Conservation (phyloP, 2,329 filamentous ascomycete genomes). For the Bipolaris sorokiniana region DNA sequence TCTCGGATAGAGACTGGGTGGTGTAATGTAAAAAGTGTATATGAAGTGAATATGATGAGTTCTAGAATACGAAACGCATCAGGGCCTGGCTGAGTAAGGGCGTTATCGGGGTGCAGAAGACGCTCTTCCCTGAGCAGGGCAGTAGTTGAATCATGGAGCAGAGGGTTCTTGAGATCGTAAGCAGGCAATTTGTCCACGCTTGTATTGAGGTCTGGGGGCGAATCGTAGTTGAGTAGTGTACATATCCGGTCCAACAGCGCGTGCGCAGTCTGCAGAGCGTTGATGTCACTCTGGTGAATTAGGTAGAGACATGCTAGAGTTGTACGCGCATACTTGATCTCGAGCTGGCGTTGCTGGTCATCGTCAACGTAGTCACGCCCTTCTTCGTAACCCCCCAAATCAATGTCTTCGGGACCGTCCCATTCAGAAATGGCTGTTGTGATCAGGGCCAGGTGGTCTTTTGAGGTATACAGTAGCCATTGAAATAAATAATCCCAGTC, state of each 20-base stretch:
- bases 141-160: conserved; percentile 40
- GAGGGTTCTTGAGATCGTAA: conserved; percentile 47
- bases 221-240: conserved; percentile 65
- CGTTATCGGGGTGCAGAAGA: conserved; percentile 66
- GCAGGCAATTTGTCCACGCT: conserved; percentile 52
- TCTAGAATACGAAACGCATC: conserved; percentile 66
- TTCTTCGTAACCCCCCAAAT: conserved; percentile 66
- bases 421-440: conserved; percentile 70
- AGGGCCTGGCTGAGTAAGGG: conserved; percentile 66
- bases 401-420: conserved; percentile 74
- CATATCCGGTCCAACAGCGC: conserved; percentile 65
- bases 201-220: conserved; percentile 56
- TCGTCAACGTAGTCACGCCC: conserved; percentile 64
- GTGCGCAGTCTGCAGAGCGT: conserved; percentile 67
- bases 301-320: conserved; percentile 72
- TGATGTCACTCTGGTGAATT: conserved; percentile 64
- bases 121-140: conserved; percentile 50
- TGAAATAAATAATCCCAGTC: conserved; percentile 73
- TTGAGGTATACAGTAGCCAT: conserved; percentile 69
- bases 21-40: conserved; percentile 51
- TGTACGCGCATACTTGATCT: conserved; percentile 69
- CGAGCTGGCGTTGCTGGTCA: conserved; percentile 64
- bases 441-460: conserved; percentile 66
- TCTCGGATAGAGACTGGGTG: conserved; percentile 51
- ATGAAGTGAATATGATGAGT: conserved; percentile 62